These are phyloP conservation scores for Fusarium coicis DNA, from an alignment of 2,329 filamentous ascomycete species.

Conservation along the genomic window DNA sequence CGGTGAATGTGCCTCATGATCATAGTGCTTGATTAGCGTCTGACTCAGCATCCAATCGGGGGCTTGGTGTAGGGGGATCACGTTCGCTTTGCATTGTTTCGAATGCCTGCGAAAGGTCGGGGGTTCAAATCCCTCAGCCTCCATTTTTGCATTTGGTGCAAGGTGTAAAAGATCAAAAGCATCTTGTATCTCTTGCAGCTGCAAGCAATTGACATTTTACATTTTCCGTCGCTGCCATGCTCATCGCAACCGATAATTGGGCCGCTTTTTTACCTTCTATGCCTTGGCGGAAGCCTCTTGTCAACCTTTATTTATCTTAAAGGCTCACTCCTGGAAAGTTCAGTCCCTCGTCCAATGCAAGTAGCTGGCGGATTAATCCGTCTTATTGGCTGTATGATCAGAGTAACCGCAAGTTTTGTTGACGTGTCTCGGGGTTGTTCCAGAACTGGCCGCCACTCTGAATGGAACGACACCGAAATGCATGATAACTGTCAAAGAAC, in stretches of 20 bases:
- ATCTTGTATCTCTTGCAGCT: no score
- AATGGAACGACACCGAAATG: not conserved
- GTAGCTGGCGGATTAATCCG: accelerated
- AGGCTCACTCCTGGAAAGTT: not conserved
- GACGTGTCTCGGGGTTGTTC: not conserved
- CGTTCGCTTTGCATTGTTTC: slow-evolving; percentile 17
- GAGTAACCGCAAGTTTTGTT: not conserved
- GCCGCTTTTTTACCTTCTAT: accelerated
- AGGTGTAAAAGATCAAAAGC: accelerated
- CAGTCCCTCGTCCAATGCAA: accelerated
- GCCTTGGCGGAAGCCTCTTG: not conserved
- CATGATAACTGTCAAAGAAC: not conserved
- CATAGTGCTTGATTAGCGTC: accelerated
- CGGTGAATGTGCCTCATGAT: no score
- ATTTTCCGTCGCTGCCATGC: no score
- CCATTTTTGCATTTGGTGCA: not conserved
- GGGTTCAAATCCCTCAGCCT: slow-evolving; percentile 22
- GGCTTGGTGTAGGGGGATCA: slow-evolving; percentile 20
- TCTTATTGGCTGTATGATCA: not conserved
- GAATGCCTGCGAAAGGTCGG: slow-evolving; percentile 16
- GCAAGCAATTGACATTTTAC: accelerated
- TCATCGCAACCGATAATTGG: accelerated
- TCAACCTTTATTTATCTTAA: not conserved
- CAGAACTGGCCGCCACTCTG: not conserved
- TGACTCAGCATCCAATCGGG: not conserved